These are phyloP conservation scores for Citrullus colocynthis DNA, from an alignment of 306 rosid species.

Conservation along the genomic window DNA sequence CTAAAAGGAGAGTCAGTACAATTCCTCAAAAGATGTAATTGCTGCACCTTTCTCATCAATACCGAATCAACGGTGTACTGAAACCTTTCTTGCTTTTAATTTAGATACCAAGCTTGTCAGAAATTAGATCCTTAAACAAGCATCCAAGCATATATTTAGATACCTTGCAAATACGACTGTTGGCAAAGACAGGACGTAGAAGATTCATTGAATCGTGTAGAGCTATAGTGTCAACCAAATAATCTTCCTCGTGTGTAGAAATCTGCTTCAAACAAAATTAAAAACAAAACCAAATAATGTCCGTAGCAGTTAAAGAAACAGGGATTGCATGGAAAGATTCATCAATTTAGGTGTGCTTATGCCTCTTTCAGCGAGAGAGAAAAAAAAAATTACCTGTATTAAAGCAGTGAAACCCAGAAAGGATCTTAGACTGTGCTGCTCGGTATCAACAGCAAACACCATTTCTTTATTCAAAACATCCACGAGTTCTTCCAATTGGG, in stretches of 20 bases:
- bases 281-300: neutral
- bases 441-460: conserved; percentile 73
- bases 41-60: neutral
- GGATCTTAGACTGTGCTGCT: conserved; percentile 69
- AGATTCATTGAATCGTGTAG: conserved; percentile 60
- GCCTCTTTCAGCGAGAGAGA: too few relatives aligned
- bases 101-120: neutral
- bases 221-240: conserved; percentile 80
- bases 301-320: neutral
- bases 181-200: conserved; percentile 60
- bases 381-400: conserved; percentile 37
- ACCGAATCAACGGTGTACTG: neutral
- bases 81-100: neutral
- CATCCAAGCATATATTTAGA: conserved; percentile 16
- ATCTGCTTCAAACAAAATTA: conserved; percentile 29
- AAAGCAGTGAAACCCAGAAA: conserved; percentile 81
- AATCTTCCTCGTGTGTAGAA: conserved; percentile 64
- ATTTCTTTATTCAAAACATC: conserved; percentile 38
- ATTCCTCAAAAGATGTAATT: neutral
- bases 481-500: conserved; percentile 41
- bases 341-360: neutral
- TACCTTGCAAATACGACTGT: conserved; percentile 77
- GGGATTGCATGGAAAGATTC: neutral
- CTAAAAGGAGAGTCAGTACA: neutral
- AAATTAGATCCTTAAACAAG: neutral